Evolutionary conservation across 257 asterid genomes (phyloP), one percentile per base, ranked within the genome.

Genomic region (Voacanga thouarsii): DNA sequence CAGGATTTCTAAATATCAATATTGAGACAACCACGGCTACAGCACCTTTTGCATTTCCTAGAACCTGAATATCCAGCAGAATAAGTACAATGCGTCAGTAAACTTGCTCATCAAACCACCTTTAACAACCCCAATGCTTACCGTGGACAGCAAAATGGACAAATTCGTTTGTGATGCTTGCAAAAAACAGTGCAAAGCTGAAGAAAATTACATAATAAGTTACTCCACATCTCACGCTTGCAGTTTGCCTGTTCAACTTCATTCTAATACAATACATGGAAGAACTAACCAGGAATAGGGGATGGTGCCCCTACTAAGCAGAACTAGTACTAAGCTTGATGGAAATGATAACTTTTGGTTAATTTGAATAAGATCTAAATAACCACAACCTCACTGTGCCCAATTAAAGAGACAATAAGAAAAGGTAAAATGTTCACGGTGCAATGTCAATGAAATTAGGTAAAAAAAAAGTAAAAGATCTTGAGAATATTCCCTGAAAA

Each of bases 1-100:
- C 96, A 0, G 97, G 97, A 75, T 91, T 91, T 86, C 82, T 91
- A 81, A 91, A 91, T 77, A 91, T 91, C 80, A 91, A 77, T 77
- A 91, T 91, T 76, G 97, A 91, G 66, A 91, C 85, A 21, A 91
- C 97, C 82, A 91, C 97, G 30, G 97, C 97, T 33, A 90, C 92
- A 33, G 97, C 97, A 57, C 97, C 97, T 86, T 91, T 91, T 23
- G 97, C 97, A 75, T 91, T 91, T 67, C 97, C 97, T 43, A 91
- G 96, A 68, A 91, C 96, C 96, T 91, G 87, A 49, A 71, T 11
- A 69, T 30, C 57, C 51, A 59, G 45, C 57, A 69, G 18, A 79
- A 24, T 12, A 15, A 26, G 49, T 26, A 30, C 8, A 75, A 63
- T 18, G 49, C 67, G 67, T 69, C 33, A 75, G 76, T 49, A 5